Conservation (phyloP, 225 moss, liverwort and hornwort species). For the Marchantia polymorpha region DNA sequence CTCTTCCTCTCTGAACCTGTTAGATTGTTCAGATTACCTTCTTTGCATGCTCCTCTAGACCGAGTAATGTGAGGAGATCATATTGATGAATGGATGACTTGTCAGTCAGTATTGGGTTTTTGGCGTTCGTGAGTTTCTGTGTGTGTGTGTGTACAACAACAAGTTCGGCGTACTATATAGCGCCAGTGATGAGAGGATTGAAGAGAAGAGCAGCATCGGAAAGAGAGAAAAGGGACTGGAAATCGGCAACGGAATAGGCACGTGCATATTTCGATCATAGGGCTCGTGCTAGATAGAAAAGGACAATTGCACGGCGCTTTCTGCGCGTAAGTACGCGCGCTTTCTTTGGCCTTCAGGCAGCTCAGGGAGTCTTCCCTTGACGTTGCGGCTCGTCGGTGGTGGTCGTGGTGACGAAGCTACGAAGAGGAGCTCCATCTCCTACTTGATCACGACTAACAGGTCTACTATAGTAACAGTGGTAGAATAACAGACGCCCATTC, state of each 20-base stretch:
- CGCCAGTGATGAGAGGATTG: not conserved
- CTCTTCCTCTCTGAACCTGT: not conserved
- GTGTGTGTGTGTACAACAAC: not conserved
- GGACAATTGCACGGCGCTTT: not conserved
- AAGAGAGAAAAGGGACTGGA: not conserved
- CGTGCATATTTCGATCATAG: conserved; percentile 4
- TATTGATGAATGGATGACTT: not conserved
- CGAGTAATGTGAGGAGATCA: not conserved
- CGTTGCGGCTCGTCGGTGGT: conserved; percentile 6
- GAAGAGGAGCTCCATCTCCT: not conserved
- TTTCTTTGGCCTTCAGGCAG: not conserved
- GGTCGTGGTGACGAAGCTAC: conserved; percentile 3
- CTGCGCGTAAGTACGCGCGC: not conserved
- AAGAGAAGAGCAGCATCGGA: not conserved
- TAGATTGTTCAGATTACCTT: conserved; percentile 4
- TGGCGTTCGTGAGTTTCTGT: not conserved
- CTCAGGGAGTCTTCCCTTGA: conserved; percentile 1
- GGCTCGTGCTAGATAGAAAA: conserved; percentile 7
- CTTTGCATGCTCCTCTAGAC: not conserved
- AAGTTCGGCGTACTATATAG: not conserved
- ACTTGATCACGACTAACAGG: not conserved
- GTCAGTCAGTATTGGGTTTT: not conserved
- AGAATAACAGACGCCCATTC: not conserved
- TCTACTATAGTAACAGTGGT: not conserved
- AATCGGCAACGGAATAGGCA: not conserved